These are phyloP conservation scores for Bretschneidera sinensis DNA, from an alignment of 345 rosid genomes.

Conservation along the genomic window DNA sequence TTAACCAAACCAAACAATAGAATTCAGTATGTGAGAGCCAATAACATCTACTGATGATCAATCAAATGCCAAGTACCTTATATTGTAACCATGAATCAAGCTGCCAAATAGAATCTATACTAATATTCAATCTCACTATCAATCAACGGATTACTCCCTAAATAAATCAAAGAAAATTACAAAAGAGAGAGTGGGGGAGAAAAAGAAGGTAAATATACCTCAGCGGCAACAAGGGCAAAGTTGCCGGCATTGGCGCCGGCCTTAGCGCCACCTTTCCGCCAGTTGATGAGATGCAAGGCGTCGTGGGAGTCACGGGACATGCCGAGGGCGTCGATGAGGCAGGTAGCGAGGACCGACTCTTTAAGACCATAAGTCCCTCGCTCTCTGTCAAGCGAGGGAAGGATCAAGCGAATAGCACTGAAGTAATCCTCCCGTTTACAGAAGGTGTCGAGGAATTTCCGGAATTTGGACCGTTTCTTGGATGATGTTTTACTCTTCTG, in stretches of 20 bases:
- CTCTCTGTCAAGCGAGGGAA: constrained; percentile 82
- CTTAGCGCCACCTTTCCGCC: constrained; percentile 88
- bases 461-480: constrained; percentile 82
- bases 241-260: constrained; percentile 80
- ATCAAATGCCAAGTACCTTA: too few species aligned
- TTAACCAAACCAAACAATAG: background rate
- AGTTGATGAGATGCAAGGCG: constrained; percentile 80
- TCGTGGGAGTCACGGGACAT: constrained; percentile 87
- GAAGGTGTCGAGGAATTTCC: constrained; percentile 81
- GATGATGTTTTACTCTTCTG: constrained; percentile 63
- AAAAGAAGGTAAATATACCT: constrained; percentile 37
- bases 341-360: constrained; percentile 84
- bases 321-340: constrained; percentile 81
- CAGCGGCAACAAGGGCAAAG: constrained; percentile 71
- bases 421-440: constrained; percentile 69
- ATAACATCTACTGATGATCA: too few species aligned
- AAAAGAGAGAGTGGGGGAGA: too few species aligned
- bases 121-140: too few species aligned
- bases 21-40: background rate
- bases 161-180: too few species aligned
- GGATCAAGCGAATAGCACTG: constrained; percentile 68
- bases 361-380: constrained; percentile 88
- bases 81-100: too few species aligned
- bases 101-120: too few species aligned
- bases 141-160: too few species aligned